Evolutionary conservation across 2,329 filamentous ascomycete species (phyloP), one percentile per base, ranked within the genome.

Genomic region (Aspergillus sojae): DNA sequence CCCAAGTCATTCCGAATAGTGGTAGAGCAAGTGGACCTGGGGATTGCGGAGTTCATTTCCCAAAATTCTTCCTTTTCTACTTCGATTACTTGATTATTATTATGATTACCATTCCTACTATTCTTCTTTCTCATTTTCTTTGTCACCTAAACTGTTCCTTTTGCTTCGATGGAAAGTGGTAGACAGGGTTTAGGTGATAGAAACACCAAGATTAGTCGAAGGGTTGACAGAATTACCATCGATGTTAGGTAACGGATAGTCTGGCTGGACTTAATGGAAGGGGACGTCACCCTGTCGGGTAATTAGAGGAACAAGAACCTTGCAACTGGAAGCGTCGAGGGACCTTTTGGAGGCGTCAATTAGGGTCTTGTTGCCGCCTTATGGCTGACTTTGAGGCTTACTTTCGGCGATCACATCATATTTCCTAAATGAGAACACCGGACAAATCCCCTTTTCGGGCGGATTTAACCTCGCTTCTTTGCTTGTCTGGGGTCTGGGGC

Each of bases 31-130:
- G 65, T 65, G 63, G 67, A 66, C 41, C 62, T 61, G 57, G 55
- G 50, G 60, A 64, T 64, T 62, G 68, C 63, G 65, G 68, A 68
- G 63, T 61, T 62, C 62, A 65, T 65, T 67, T 64, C 65, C 68
- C 64, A 61, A 63, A 54, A 28, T 46, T 48, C 28, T 61, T 41
- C 57, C 58, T 23, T 62, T 58, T 43, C 39, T 57, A 48, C 32
- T 23, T 60, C 14, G 5, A 39, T 39, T 39, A 19, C 36, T 16
- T 19, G 36, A 39, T 39, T 19, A 39, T 39, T 39, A 19, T 39
- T 39, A 39, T 3, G 16, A 19, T 39, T 16, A 39, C 16, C 14
- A 39, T 19, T 19, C 19, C 36, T 19, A 19, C 14, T 39, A 7
- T 39, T 19, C 14, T 19, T 39, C 19, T 39, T 39, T 39, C 6